These are phyloP conservation scores for Pseudogymnoascus sp. DNA, from an alignment of 2,329 filamentous ascomycete genomes.

Conservation along the genomic window DNA sequence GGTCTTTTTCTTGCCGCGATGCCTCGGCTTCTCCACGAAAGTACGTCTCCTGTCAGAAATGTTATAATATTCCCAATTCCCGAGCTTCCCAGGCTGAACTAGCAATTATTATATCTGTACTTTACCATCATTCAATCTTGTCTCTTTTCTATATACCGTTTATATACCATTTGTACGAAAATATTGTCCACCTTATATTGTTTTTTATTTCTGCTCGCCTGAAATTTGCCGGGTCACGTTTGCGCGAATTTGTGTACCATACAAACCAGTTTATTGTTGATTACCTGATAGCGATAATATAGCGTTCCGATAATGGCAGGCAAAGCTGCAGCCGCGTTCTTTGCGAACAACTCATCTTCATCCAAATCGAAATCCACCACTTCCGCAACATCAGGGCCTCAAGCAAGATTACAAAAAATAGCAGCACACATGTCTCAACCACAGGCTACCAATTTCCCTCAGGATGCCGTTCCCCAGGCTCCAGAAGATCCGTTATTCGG, in stretches of 20 bases:
- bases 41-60: conserved; percentile 3
- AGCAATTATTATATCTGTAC: neutral
- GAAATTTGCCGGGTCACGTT: neutral
- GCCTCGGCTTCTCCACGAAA: conserved; percentile 6
- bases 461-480: conserved; percentile 74
- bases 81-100: neutral
- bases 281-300: conserved; percentile 6
- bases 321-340: neutral
- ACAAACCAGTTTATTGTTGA: neutral
- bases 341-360: conserved; percentile 9
- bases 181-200: neutral
- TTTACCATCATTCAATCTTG: conserved; percentile 1
- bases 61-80: conserved; percentile 1
- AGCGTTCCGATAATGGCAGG: conserved; percentile 5
- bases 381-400: conserved; percentile 32
- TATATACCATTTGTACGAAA: conserved; percentile 6
- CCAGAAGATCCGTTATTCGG: conserved; percentile 95
- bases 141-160: neutral
- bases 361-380: conserved; percentile 10
- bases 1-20: neutral
- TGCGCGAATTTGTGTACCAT: conserved; percentile 6
- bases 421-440: conserved; percentile 58
- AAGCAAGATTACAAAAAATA: conserved; percentile 52
- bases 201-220: neutral
- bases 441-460: conserved; percentile 59